These are phyloP conservation scores for Gastrolobium villosum DNA, from an alignment of 306 rosid species.

Conservation along the genomic window DNA sequence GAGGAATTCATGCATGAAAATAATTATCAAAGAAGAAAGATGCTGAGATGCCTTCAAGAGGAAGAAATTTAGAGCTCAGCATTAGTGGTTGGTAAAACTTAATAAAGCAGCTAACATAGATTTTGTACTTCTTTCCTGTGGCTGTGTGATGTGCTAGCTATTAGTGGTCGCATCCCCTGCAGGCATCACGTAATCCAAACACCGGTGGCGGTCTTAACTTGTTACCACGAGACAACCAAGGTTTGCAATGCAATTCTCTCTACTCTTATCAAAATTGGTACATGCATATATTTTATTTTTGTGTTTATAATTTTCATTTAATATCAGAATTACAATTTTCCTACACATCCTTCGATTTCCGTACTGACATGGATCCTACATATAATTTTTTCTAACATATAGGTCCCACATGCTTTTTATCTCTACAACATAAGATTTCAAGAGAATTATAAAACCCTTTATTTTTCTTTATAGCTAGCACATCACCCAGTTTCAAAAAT, in stretches of 20 bases:
- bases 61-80: conserved; percentile 42
- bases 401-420: too few relatives aligned
- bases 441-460: too few relatives aligned
- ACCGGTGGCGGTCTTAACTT: not conserved
- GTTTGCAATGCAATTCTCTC: too few relatives aligned
- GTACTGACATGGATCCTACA: too few relatives aligned
- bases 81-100: conserved; percentile 54
- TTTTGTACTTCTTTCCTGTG: conserved; percentile 22
- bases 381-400: too few relatives aligned
- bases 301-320: too few relatives aligned
- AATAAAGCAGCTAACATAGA: conserved; percentile 22
- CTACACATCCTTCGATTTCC: too few relatives aligned
- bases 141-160: too few relatives aligned
- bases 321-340: too few relatives aligned
- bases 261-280: not conserved
- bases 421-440: too few relatives aligned
- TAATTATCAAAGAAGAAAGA: not conserved
- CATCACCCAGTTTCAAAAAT: too few relatives aligned
- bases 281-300: not conserved
- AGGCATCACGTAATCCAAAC: not conserved
- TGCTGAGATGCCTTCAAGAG: conserved; percentile 41
- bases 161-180: conserved; percentile 6
- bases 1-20: conserved; percentile 34
- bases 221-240: not conserved
- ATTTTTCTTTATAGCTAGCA: too few relatives aligned